Percentiles rank a stretch among this genome's conserved stretches.
phyloP scores from a whole-genome alignment of 805 yeast genomes.

The Priceomyces fermenticarens region DNA sequence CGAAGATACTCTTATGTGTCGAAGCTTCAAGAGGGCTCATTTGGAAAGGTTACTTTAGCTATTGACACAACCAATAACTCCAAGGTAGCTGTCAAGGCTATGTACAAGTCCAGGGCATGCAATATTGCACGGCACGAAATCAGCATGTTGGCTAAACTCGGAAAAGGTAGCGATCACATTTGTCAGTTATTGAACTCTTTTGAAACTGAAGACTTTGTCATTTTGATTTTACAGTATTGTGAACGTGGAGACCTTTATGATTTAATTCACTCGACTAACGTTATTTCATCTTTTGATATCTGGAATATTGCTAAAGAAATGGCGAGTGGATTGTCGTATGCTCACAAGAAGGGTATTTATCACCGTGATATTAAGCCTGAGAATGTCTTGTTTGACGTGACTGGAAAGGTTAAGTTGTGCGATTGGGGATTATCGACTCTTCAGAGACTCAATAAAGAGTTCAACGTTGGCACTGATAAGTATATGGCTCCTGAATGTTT shows the following conservation, averaged over 20 bases:
- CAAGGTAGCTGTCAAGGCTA: constrained; percentile 53
- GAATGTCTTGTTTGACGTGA: constrained; percentile 52
- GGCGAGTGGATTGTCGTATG: constrained; percentile 46
- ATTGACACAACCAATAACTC: constrained; percentile 28
- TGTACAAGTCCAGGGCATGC: constrained; percentile 40
- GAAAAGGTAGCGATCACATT: constrained; percentile 44
- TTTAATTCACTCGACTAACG: constrained; percentile 30
- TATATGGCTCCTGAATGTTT: constrained; percentile 56
- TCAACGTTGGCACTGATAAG: constrained; percentile 55
- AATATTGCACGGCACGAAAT: constrained; percentile 57
- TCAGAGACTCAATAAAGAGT: constrained; percentile 23
- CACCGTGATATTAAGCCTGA: constrained; percentile 78
- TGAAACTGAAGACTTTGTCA: constrained; percentile 43
- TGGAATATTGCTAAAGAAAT: constrained; percentile 48
- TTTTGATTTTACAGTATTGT: constrained; percentile 65
- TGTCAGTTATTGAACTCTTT: constrained; percentile 58
- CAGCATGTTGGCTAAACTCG: constrained; percentile 37
- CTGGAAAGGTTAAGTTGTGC: constrained; percentile 58
- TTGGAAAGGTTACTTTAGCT: constrained; percentile 59
- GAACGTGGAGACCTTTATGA: constrained; percentile 68
- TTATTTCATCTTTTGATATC: constrained; percentile 21
- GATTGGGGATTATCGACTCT: constrained; percentile 72
- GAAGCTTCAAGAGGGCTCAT: constrained; percentile 56
- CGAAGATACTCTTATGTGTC: constrained; percentile 41
- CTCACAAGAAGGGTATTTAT: constrained; percentile 58